A percentile compares a stretch with the other conserved stretches of the same genome.
These are phyloP conservation scores for Ogataea kodamae DNA, from an alignment of 805 yeast genomes.

Conservation along the genomic window DNA sequence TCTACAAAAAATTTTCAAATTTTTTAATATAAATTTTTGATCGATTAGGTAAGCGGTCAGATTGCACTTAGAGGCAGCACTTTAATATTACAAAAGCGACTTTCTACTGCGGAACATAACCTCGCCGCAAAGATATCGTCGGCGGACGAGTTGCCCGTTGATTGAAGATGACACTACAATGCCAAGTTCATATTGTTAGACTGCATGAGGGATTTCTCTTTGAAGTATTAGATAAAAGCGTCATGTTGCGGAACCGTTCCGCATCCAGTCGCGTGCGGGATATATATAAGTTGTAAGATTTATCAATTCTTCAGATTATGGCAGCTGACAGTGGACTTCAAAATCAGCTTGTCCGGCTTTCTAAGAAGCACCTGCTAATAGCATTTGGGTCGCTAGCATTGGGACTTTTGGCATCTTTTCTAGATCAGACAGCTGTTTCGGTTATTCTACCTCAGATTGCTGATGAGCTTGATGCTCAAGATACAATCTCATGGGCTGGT, in stretches of 20 bases:
- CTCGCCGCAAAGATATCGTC: too few relatives aligned
- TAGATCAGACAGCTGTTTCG: conserved; percentile 48
- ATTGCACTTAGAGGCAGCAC: too few relatives aligned
- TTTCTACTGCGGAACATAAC: too few relatives aligned
- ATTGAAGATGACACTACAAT: too few relatives aligned
- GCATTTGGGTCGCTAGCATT: conserved; percentile 38
- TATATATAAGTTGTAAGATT: background rate
- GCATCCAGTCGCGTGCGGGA: conserved; percentile 1
- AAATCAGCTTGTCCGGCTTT: conserved; percentile 41
- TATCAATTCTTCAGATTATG: too few relatives aligned
- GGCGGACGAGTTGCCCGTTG: too few relatives aligned
- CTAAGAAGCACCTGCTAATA: conserved; percentile 35
- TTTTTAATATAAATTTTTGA: too few relatives aligned
- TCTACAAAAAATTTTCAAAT: conserved; percentile 10
- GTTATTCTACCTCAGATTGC: conserved; percentile 50
- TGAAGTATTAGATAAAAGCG: too few relatives aligned
- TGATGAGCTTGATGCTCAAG: conserved; percentile 39
- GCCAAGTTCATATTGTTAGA: too few relatives aligned
- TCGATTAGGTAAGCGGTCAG: conserved; percentile 5
- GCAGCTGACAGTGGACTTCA: too few relatives aligned
- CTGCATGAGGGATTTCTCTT: too few relatives aligned
- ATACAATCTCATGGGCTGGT: conserved; percentile 57
- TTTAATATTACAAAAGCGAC: too few relatives aligned
- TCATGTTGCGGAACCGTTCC: conserved; percentile 7
- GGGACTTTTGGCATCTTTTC: conserved; percentile 41